These are phyloP conservation scores for Vigna radiata DNA, from an alignment of 306 rosid species.

Conservation along the genomic window DNA sequence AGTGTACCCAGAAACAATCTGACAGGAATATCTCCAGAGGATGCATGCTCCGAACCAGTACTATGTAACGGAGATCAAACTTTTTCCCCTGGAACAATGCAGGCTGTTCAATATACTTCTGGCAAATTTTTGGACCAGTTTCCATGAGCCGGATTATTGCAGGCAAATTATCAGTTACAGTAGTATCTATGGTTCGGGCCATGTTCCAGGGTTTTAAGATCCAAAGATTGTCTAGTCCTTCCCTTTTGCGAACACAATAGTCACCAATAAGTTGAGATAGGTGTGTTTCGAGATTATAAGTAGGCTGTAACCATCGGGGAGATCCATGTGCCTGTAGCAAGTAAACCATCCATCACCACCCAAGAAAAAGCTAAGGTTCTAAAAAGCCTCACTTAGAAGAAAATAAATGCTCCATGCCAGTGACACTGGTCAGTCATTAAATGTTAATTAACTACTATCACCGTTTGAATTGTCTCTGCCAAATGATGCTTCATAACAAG, in stretches of 20 bases:
- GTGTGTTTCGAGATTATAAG: conserved; percentile 89
- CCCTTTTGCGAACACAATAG: conserved; percentile 69
- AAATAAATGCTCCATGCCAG: conserved; percentile 29
- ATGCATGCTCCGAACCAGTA: conserved; percentile 79
- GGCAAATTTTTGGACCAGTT: conserved; percentile 97
- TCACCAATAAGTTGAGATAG: conserved; percentile 90
- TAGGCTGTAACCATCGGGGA: conserved; percentile 93
- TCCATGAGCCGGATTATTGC: conserved; percentile 91
- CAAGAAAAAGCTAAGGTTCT: not conserved
- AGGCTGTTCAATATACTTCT: conserved; percentile 93
- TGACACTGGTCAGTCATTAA: conserved; percentile 24
- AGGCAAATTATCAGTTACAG: conserved; percentile 81
- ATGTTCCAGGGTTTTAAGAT: conserved; percentile 98
- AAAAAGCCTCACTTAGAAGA: conserved; percentile 18
- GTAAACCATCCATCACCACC: conserved; percentile 29
- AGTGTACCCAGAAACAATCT: conserved; percentile 92
- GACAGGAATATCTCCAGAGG: conserved; percentile 85
- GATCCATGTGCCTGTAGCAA: conserved; percentile 79
- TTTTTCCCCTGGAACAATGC: conserved; percentile 87
- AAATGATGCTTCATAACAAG: conserved; percentile 98
- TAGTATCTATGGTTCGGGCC: conserved; percentile 97
- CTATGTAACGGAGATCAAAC: conserved; percentile 89
- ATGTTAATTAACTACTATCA: conserved; percentile 40
- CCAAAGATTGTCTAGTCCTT: conserved; percentile 81
- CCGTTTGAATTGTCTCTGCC: conserved; percentile 93